Evolutionary conservation across 441 rosid genomes (phyloP).

Genomic region (Euphorbia schlechtendalii): DNA sequence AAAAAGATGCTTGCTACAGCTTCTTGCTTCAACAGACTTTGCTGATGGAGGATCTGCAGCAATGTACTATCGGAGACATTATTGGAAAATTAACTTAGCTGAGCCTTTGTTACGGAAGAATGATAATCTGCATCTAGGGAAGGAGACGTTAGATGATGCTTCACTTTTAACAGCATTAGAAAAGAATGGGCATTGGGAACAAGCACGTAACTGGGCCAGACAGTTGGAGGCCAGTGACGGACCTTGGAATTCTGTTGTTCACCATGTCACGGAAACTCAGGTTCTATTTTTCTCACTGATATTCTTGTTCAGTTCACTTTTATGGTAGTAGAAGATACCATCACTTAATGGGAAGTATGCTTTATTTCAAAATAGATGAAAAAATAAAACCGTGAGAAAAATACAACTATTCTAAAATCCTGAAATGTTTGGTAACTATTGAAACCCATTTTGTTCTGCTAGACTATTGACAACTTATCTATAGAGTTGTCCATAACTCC

Average conservation of each 20-base stretch:
- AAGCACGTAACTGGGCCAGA: conserved; percentile 98
- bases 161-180: conserved; percentile 81
- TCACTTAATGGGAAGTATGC: not conserved
- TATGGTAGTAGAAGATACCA: not conserved
- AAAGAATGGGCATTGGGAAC: conserved; percentile 90
- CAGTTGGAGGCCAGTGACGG: conserved; percentile 90
- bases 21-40: conserved; percentile 89
- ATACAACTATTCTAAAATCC: not conserved
- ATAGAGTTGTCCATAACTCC: not conserved
- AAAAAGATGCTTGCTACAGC: conserved; percentile 86
- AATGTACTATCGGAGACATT: conserved; percentile 60
- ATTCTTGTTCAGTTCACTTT: not conserved
- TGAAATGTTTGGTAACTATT: not conserved
- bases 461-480: not conserved
- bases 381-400: not conserved
- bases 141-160: conserved; percentile 85
- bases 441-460: not conserved
- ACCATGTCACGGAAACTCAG: conserved; percentile 97
- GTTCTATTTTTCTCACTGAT: conserved; percentile 34
- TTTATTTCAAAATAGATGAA: not conserved
- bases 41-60: conserved; percentile 93
- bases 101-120: conserved; percentile 82
- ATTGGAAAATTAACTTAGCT: conserved; percentile 96
- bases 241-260: conserved; percentile 82
- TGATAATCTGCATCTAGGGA: conserved; percentile 65